Evolutionary conservation across 2,329 filamentous ascomycete species (phyloP), one percentile per base, ranked within the genome.

Genomic region (Phaeophleospora eucalypticola): DNA sequence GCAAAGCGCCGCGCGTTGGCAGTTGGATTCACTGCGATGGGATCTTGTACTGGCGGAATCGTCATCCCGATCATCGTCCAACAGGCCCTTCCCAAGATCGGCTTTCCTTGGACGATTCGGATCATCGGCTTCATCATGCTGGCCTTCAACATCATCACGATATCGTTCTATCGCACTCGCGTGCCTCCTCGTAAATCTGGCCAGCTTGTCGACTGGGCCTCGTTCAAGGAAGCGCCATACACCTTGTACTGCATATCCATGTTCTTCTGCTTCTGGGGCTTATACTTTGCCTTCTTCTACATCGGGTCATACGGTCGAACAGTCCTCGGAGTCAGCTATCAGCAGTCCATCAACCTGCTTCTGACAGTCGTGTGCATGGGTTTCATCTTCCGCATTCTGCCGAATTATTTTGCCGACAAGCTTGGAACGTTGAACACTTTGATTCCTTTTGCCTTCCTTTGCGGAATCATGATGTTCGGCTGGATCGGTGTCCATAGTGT

Each of bases 21-120:
- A 2, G 74, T 83, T 21, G 80, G 81, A 1, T 58, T 84, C 4
- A 76, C 78, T 2, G 79, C 81, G 2, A 73, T 74, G 6, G 83
- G 83, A 1, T 79, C 76, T 21, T 78, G 76, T 10, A 70, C 79
- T 4, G 79, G 78, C 2, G 79, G 76, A 3, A 62, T 82, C 14
- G 62, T 81, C 8, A 73, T 79, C 18, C 78, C 79, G 8, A 57
- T 78, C 17, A 63, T 78, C 73, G 24, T 74, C 66, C 44, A 74
- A 35, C 59, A 74, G 47, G 66, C 82, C 56, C 62, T 81, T 4
- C 61, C 62, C 3, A 53, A 46, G 14, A 54, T 81, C 10, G 79
- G 79, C 1, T 82, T 80, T 46, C 70, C 68, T 3, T 82, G 79
- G 78, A 69, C 75, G 0, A 69, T 80, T 0, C 66, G 78, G 2